phyloP scores from a whole-genome alignment of 345 rosid genomes.

The Salix caprea region DNA sequence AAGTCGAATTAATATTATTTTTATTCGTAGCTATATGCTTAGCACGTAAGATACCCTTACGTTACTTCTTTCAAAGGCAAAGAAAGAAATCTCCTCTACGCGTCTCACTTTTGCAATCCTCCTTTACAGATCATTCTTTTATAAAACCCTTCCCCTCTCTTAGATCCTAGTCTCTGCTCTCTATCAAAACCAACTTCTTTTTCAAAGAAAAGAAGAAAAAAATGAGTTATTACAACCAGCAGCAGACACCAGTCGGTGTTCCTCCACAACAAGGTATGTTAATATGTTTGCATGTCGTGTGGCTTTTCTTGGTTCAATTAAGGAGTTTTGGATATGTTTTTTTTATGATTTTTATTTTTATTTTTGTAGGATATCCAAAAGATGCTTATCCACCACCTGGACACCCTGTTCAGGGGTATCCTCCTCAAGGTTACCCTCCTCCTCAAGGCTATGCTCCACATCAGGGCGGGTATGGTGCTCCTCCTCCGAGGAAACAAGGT shows the following conservation, averaged over 20 bases:
- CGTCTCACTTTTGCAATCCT: not conserved
- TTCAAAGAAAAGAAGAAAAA: not conserved
- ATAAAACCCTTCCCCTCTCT: not conserved
- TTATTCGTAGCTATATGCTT: too few relatives aligned
- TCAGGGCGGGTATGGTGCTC: constrained; percentile 20
- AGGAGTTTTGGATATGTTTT: not conserved
- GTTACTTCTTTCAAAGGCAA: not conserved
- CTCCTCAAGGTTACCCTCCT: constrained; percentile 19
- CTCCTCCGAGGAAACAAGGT: constrained; percentile 28
- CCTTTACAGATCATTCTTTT: not conserved
- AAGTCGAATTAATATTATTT: too few relatives aligned
- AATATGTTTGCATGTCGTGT: not conserved
- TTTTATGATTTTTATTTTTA: not conserved
- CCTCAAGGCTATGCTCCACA: constrained; percentile 45
- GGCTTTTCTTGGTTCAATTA: not conserved
- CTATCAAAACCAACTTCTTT: not conserved
- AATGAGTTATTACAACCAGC: constrained; percentile 52
- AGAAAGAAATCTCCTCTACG: not conserved
- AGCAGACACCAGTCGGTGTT: constrained; percentile 55
- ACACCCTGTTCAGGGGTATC: constrained; percentile 47
- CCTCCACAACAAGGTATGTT: constrained; percentile 75
- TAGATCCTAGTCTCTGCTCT: not conserved
- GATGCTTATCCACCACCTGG: constrained; percentile 63
- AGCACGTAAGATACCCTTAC: too few relatives aligned
- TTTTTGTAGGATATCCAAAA: constrained; percentile 43